These are phyloP conservation scores for Penicillium sp. DNA, from an alignment of 2,329 filamentous ascomycete species.

Conservation along the genomic window DNA sequence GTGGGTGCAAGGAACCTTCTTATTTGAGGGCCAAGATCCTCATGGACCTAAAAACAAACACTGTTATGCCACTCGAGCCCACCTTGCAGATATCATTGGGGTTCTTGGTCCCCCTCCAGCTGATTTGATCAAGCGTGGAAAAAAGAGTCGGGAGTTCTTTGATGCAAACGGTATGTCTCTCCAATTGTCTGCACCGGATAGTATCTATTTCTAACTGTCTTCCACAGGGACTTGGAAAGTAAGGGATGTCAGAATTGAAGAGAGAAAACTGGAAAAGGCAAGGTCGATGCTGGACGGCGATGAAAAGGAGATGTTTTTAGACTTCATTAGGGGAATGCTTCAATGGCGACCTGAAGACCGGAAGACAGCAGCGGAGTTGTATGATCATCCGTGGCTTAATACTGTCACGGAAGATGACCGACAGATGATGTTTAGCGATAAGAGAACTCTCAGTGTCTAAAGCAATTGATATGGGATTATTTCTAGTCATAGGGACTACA, in stretches of 20 bases:
- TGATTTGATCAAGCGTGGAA: not conserved
- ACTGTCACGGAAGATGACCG: too few relatives aligned
- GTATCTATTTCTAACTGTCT: not conserved
- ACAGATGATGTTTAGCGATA: too few relatives aligned
- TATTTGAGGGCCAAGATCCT: conserved; percentile 43
- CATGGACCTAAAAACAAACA: not conserved
- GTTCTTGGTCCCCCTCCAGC: conserved; percentile 5
- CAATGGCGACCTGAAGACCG: conserved; percentile 16
- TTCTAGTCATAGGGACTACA: too few relatives aligned
- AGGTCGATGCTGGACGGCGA: conserved; percentile 1
- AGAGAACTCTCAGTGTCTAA: too few relatives aligned
- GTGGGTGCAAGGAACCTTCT: conserved; percentile 14
- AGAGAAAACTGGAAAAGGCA: not conserved
- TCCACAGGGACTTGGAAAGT: conserved; percentile 3
- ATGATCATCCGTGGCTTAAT: conserved; percentile 14
- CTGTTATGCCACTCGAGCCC: conserved; percentile 1
- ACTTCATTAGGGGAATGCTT: conserved; percentile 14
- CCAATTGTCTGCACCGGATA: not conserved
- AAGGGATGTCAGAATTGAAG: not conserved
- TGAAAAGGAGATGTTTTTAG: conserved; percentile 14
- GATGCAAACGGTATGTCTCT: conserved; percentile 4
- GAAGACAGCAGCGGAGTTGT: conserved; percentile 10
- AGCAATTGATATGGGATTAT: too few relatives aligned
- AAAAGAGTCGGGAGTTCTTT: conserved; percentile 3
- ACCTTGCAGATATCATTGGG: conserved; percentile 6